phyloP scores from a whole-genome alignment of 2,329 filamentous ascomycete genomes.

The Ophiostoma sp. region DNA sequence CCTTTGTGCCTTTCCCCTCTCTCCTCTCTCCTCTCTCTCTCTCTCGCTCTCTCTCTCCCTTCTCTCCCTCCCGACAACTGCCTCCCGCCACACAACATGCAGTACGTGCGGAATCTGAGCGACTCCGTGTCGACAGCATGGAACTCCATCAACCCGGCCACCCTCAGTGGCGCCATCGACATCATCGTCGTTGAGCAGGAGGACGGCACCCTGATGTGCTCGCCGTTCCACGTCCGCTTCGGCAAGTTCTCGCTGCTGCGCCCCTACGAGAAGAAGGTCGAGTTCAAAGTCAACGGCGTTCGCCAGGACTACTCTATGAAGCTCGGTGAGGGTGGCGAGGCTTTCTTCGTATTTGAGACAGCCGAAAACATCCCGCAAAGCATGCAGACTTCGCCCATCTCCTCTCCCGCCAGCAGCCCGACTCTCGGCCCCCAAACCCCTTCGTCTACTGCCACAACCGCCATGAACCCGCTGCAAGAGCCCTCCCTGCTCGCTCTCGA shows the following conservation, averaged over 20 bases:
- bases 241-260: constrained; percentile 95
- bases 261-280: constrained; percentile 97
- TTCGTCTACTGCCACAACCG: constrained; percentile 32
- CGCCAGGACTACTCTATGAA: constrained; percentile 98
- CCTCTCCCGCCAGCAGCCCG: constrained; percentile 84
- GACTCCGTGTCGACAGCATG: constrained; percentile 96
- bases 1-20: neutral
- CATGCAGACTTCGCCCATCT: constrained; percentile 87
- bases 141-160: constrained; percentile 99
- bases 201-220: constrained; percentile 84
- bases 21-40: constrained; percentile 7
- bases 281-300: constrained; percentile 87
- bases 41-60: constrained; percentile 5
- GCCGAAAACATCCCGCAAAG: constrained; percentile 85
- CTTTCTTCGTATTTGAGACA: constrained; percentile 98
- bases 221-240: constrained; percentile 96
- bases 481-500: constrained; percentile 66
- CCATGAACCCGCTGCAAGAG: constrained; percentile 51
- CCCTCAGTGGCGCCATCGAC: constrained; percentile 94
- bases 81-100: constrained; percentile 54
- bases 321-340: constrained; percentile 91
- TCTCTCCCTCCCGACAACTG: neutral
- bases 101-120: constrained; percentile 94
- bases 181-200: constrained; percentile 97
- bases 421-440: constrained; percentile 48